Conservation (phyloP, 148 eudicot species). For the Camellia granthamiana region DNA sequence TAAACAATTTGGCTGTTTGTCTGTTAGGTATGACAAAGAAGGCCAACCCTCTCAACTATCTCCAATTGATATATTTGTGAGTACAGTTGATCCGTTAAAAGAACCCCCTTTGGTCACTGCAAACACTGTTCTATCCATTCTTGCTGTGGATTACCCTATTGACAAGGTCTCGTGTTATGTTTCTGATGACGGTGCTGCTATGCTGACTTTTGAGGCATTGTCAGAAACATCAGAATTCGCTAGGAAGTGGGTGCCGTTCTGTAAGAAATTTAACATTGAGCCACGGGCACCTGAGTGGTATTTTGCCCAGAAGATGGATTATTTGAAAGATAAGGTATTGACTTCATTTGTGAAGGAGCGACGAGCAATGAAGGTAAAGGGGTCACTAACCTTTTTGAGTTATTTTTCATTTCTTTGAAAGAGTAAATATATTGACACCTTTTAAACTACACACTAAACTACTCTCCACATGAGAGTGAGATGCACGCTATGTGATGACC, state of each 20-base stretch:
- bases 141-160: conserved; percentile 33
- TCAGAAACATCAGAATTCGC: conserved; percentile 35
- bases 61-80: conserved; percentile 26
- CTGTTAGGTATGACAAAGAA: conserved; percentile 29
- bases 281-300: conserved; percentile 35
- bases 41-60: conserved; percentile 28
- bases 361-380: conserved; percentile 30
- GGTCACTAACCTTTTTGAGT: neutral
- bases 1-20: neutral
- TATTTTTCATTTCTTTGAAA: neutral
- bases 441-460: no score
- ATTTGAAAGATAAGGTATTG: conserved; percentile 28
- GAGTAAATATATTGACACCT: no score
- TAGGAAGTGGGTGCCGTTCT: conserved; percentile 31
- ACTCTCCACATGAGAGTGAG: no score
- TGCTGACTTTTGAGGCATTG: conserved; percentile 34
- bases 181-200: conserved; percentile 38
- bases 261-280: conserved; percentile 32
- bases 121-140: conserved; percentile 32
- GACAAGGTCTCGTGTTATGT: conserved; percentile 34
- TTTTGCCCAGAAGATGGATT: conserved; percentile 31
- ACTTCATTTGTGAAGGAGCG: conserved; percentile 32
- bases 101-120: conserved; percentile 35
- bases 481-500: no score
- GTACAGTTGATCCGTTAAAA: conserved; percentile 31